A percentile compares a stretch with the other conserved stretches of the same genome.
Conservation (phyloP, 805 yeast species). For the Metschnikowia rubicola region DNA sequence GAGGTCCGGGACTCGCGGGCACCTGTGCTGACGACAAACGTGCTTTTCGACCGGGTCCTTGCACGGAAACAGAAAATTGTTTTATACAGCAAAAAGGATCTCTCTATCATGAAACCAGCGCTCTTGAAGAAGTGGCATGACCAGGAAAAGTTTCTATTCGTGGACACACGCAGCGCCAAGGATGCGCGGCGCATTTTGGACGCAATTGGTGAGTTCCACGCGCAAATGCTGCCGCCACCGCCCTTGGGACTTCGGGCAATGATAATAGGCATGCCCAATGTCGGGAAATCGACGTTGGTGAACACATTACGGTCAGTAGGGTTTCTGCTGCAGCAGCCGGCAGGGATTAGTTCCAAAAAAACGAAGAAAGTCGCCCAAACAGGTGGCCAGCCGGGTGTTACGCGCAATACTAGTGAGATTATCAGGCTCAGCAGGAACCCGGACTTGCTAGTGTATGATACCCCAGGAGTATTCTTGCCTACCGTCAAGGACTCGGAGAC, state of each 20-base stretch:
- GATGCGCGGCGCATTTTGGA: slow-evolving; percentile 53
- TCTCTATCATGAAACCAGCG: slow-evolving; percentile 42
- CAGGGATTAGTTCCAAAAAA: slow-evolving; percentile 31
- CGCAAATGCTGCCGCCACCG: slow-evolving; percentile 59
- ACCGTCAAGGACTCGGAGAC: slow-evolving; percentile 59
- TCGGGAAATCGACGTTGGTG: slow-evolving; percentile 89
- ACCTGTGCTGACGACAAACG: slow-evolving; percentile 79
- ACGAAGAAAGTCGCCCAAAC: slow-evolving; percentile 73
- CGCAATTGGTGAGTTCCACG: slow-evolving; percentile 43
- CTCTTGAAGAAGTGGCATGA: slow-evolving; percentile 35
- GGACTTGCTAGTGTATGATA: slow-evolving; percentile 70
- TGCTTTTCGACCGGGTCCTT: slow-evolving; percentile 66
- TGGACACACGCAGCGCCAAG: slow-evolving; percentile 52
- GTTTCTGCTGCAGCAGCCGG: slow-evolving; percentile 20
- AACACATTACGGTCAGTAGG: slow-evolving; percentile 61
- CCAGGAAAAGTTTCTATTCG: slow-evolving; percentile 38
- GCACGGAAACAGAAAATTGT: slow-evolving; percentile 55
- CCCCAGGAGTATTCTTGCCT: slow-evolving; percentile 92
- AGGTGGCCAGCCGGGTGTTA: slow-evolving; percentile 89
- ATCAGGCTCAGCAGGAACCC: slow-evolving; percentile 62
- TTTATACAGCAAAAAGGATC: slow-evolving; percentile 74
- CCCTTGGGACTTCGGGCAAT: slow-evolving; percentile 78
- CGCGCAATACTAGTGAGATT: slow-evolving; percentile 71
- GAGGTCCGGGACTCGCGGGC: slow-evolving; percentile 90
- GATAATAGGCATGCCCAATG: slow-evolving; percentile 94